phyloP scores from a whole-genome alignment of 129 eudicot genomes.

The Flaveria ramosissima region DNA sequence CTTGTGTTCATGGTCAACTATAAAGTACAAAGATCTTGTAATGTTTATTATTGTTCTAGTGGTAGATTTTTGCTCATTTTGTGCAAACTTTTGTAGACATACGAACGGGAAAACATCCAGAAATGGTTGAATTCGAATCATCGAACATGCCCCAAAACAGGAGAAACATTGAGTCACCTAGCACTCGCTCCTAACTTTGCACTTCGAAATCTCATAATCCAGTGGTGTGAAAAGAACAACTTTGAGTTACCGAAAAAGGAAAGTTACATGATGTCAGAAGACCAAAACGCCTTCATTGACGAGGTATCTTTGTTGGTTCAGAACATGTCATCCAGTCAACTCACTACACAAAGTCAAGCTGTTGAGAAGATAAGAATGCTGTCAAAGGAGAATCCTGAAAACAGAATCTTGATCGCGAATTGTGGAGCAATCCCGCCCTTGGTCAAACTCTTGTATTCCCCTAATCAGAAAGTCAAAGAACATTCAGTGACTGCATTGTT shows the following conservation, averaged over 20 bases:
- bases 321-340: slow-evolving; percentile 47
- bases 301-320: slow-evolving; percentile 49
- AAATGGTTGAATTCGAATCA: slow-evolving; percentile 66
- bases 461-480: slow-evolving; percentile 48
- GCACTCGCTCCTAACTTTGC: slow-evolving; percentile 72
- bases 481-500: slow-evolving; percentile 65
- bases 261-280: slow-evolving; percentile 29
- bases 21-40: neutral
- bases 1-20: slow-evolving; percentile 9
- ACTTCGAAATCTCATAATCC: slow-evolving; percentile 62
- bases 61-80: slow-evolving; percentile 7
- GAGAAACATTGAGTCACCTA: slow-evolving; percentile 53
- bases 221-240: slow-evolving; percentile 78
- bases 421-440: slow-evolving; percentile 57
- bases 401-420: slow-evolving; percentile 53
- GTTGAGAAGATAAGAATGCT: slow-evolving; percentile 58
- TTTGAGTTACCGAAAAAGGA: slow-evolving; percentile 54
- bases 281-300: slow-evolving; percentile 42
- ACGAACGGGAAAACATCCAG: slow-evolving; percentile 67
- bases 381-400: slow-evolving; percentile 69
- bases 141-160: slow-evolving; percentile 72
- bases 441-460: slow-evolving; percentile 43
- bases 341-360: slow-evolving; percentile 46
- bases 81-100: slow-evolving; percentile 50
- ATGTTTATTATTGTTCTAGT: neutral